phyloP scores from a whole-genome alignment of 2,329 filamentous ascomycete species.

The Podosphaera fusca region DNA sequence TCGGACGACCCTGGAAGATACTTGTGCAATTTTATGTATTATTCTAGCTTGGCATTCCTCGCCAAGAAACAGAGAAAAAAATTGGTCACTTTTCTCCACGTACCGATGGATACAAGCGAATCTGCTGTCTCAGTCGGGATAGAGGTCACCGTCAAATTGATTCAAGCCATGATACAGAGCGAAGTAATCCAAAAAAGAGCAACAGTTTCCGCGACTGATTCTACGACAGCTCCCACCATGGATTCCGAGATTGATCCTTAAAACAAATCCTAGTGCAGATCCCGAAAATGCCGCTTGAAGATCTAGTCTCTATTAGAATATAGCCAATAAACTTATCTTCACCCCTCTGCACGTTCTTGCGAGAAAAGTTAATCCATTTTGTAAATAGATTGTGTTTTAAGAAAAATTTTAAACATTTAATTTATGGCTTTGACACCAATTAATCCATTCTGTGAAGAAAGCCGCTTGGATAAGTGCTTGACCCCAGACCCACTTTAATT shows the following conservation, averaged over 20 bases:
- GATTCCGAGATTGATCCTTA: too few relatives aligned
- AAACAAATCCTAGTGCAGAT: too few relatives aligned
- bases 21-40: constrained; percentile 62
- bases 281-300: too few relatives aligned
- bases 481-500: constrained; percentile 33
- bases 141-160: constrained; percentile 29
- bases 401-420: too few relatives aligned
- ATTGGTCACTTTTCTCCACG: constrained; percentile 47
- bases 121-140: constrained; percentile 24
- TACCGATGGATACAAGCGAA: constrained; percentile 35
- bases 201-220: too few relatives aligned
- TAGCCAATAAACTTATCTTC: too few relatives aligned
- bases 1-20: constrained; percentile 51
- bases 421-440: constrained; percentile 37
- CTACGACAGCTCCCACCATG: too few relatives aligned
- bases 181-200: background rate
- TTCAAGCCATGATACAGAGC: constrained; percentile 30
- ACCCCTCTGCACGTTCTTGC: too few relatives aligned
- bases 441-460: constrained; percentile 52
- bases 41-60: constrained; percentile 38
- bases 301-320: too few relatives aligned
- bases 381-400: too few relatives aligned
- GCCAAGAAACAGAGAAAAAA: constrained; percentile 23
- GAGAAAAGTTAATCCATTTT: too few relatives aligned
- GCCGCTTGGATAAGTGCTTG: constrained; percentile 35